Base-by-base conservation (phyloP, 139 green algal species). In the Coelastrella sp. region DNA sequence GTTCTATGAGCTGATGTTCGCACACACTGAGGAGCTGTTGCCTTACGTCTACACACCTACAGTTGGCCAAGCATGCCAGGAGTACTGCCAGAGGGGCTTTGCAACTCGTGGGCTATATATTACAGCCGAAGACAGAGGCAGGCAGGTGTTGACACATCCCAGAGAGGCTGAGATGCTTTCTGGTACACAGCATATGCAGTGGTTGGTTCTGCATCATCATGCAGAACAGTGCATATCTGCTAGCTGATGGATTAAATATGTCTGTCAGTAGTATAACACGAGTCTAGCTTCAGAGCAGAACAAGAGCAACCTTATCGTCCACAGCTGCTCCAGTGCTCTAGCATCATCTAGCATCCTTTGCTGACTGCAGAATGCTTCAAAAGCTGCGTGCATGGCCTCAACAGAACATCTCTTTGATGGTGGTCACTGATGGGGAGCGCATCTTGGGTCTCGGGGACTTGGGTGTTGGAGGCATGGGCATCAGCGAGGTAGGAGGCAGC, bases 1-100 rank as follows among this genome's bases (percentile, higher is more conserved):
- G 19, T 97, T 96, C 78, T 98, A 96, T 90, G 65, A 81, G 87
- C 72, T 90, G 73, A 57, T 90, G 7, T 72, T 84, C 11, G 20
- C 24, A n/a, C 85, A 99, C 88, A 92, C 95, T 4, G 91, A 97
- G 78, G 94, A 98, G 63, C 84, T 98, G 9, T 91, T 99, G 70
- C 97, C 97, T 0, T 93, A 95, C 61, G 92, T 99, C 17, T 99
- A 99, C 95, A 99, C 97, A 0, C 97, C 97, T 12, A 99, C 96
- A 4, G 97, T 99, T 6, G 97, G 97, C 5, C 94, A 99, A 78
- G 97, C 97, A 3, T 99, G 97, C 92, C 93, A 96, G 87, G 91
- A 94, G 56, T 98, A 95, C 80, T 66, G 91, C 81, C 63, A 85
- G 8, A 93, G 97, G 56, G 82, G 85, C 15, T 86, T 94, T 14